Percentiles rank a stretch among this genome's conserved stretches.
These are phyloP conservation scores for Ilyonectria mors-panacis DNA, from an alignment of 2,329 filamentous ascomycete species.

Conservation along the genomic window DNA sequence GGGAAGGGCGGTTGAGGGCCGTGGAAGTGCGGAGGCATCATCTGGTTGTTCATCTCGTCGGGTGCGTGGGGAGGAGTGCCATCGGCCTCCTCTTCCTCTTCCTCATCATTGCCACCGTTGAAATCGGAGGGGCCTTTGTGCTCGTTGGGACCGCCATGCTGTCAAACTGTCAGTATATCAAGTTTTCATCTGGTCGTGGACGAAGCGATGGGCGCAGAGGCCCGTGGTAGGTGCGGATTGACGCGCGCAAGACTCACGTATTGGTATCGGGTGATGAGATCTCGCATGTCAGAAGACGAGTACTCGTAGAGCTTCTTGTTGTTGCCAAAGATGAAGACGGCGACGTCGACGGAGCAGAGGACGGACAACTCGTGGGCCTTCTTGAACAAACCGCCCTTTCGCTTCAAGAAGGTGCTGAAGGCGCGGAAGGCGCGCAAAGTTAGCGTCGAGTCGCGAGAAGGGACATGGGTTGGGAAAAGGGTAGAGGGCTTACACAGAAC, in stretches of 20 bases:
- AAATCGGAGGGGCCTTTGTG: conserved; percentile 97
- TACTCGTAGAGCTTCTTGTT: conserved; percentile 99
- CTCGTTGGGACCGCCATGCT: conserved; percentile 95
- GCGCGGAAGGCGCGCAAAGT: conserved; percentile 36
- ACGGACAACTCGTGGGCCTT: conserved; percentile 99
- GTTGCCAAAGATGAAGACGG: conserved; percentile 97
- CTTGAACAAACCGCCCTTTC: conserved; percentile 98
- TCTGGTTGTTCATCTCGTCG: conserved; percentile 70
- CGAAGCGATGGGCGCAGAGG: background rate
- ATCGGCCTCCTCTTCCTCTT: conserved; percentile 81
- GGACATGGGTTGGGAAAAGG: conserved; percentile 8
- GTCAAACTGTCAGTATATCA: conserved; percentile 32
- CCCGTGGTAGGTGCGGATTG: background rate
- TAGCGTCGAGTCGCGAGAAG: conserved; percentile 33
- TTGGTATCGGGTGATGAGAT: conserved; percentile 89
- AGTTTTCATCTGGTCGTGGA: conserved; percentile 12
- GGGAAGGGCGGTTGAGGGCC: conserved; percentile 76
- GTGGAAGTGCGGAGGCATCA: conserved; percentile 80
- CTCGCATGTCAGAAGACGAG: conserved; percentile 92
- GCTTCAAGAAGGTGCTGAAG: conserved; percentile 92
- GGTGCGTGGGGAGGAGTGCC: conserved; percentile 78
- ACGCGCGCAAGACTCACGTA: conserved; percentile 75
- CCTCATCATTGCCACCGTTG: conserved; percentile 88
- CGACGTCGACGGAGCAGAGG: conserved; percentile 97
- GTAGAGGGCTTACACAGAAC: conserved; percentile 85